Evolutionary conservation across 2,329 filamentous ascomycete genomes (phyloP).

Genomic region (Fusarium sp.): DNA sequence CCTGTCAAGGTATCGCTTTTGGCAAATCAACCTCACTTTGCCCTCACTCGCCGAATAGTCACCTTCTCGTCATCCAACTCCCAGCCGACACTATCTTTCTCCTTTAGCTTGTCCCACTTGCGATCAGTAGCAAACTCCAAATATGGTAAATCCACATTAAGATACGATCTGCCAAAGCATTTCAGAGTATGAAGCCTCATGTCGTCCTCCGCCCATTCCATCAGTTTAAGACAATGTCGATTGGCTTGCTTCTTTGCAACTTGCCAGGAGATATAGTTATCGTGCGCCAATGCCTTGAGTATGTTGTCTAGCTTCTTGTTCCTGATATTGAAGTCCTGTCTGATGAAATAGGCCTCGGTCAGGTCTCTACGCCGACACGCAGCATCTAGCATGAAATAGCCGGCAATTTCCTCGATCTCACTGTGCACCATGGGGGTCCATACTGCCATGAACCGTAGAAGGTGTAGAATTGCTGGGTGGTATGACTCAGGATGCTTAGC

Average conservation of each 20-base stretch:
- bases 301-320: slow-evolving; percentile 78
- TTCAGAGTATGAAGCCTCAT: slow-evolving; percentile 84
- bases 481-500: slow-evolving; percentile 89
- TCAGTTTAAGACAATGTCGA: slow-evolving; percentile 81
- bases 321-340: slow-evolving; percentile 70
- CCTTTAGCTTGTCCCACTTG: slow-evolving; percentile 78
- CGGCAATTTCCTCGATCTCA: slow-evolving; percentile 83
- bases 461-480: slow-evolving; percentile 84
- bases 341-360: slow-evolving; percentile 77
- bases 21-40: slow-evolving; percentile 48
- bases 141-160: slow-evolving; percentile 76
- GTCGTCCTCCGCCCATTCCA: slow-evolving; percentile 84
- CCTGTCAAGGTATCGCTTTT: slow-evolving; percentile 22
- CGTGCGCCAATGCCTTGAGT: slow-evolving; percentile 78
- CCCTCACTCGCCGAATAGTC: slow-evolving; percentile 75
- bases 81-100: slow-evolving; percentile 85
- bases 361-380: slow-evolving; percentile 86
- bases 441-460: slow-evolving; percentile 79
- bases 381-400: slow-evolving; percentile 87
- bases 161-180: slow-evolving; percentile 85
- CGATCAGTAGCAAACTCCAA: slow-evolving; percentile 77
- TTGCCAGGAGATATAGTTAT: slow-evolving; percentile 87
- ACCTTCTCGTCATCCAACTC: slow-evolving; percentile 79
- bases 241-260: slow-evolving; percentile 79
- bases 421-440: slow-evolving; percentile 75